Evolutionary conservation across 805 yeast genomes (phyloP), one percentile per base, ranked within the genome.

Genomic region (Wickerhamiella cacticola): DNA sequence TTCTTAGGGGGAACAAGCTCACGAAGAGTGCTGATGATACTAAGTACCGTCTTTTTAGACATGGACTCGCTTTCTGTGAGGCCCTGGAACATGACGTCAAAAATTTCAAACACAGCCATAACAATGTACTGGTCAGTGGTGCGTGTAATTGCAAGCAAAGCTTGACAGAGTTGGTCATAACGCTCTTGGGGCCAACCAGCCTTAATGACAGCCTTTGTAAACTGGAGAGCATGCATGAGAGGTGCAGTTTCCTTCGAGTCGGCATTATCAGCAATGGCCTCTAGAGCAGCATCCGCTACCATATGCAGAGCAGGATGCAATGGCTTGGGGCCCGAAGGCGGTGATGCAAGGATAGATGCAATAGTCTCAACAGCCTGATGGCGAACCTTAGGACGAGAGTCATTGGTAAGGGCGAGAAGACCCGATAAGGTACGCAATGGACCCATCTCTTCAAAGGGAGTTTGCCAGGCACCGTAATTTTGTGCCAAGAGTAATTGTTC

Each of bases 321-420:
- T 4, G 79, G 72, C 12, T 79, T 71, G 7, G 94, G 89, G 9
- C 87, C 82, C 31, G 38, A 35, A 5, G 41, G 29, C 9, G 95
- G 94, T 8, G 79, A 78, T 2, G 83, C 80, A 51, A 92, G 67
- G 25, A 92, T 68, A 2, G 69, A 72, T 43, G 72, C 66, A n/a
- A 92, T 72, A 1, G 96, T 83, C 50, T 92, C 98, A 58, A 80
- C 82, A 1, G 97, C 95, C 69, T 96, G 80, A 74, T 82, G 85
- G 63, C 98, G 78, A 10, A 92, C 94, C 59, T 92, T 92, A 31
- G 98, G 98, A 61, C 97, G 76, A 41, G 82, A 81, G 64, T 92
- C 96, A 38, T 84, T 66, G 0, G 89, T 76, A 52, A 86, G 71
- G n/a, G 82, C 75, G 18, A 62, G 49, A 18, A 58, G 47, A 26